Base-by-base conservation (phyloP, 495 filamentous ascomycete species). In the Emericellopsis terricola region DNA sequence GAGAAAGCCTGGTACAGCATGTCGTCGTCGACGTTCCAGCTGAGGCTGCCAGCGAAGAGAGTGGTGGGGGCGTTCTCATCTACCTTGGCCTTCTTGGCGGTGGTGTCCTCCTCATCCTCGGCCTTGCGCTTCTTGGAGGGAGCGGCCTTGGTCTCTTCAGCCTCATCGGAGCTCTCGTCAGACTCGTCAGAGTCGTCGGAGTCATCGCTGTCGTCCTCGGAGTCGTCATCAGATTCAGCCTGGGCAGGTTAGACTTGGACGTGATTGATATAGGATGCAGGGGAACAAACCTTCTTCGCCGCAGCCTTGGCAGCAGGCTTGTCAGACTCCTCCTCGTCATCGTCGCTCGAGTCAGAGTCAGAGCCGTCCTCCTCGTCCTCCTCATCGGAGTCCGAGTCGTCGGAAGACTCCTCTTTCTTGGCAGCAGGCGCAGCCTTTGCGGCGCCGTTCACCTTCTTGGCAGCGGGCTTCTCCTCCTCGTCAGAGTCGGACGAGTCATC, bases 21-120 rank as follows among this genome's bases (percentile, higher is more conserved):
- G 40, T 89, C 80, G 54, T 96, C 89, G 47, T 93, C 84, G 33
- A 97, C 64, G 47, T 78, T 86, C 85, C 85, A 97, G 47, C 83
- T 87, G 37, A 97, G 68, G 62, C 85, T 87, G 42, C 89, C 91
- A 43, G 91, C 72, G 59, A 93, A 94, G 31, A 96, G 73, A 46
- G 65, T 67, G 15, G 68, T 65, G 40, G 63, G 65, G 50, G 73
- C 68, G 7, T 67, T 64, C 14, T 42, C 45, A 19, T 44, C 45
- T 10, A 69, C 71, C 77, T 94, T 94, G 52, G 60, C 57, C 71
- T 92, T 94, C 76, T 97, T 97, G 29, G 36, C 54, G 3, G 60
- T 41, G 17, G 65, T 51, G 28, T 71, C 56, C 8, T 57, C 58
- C 31, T 71, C 59, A 40, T 74, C 75, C 33, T 75, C 77, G 35